These are phyloP conservation scores for Hygrocybe coccinea DNA, from an alignment of 768 basidiomycete genomes.

Conservation along the genomic window DNA sequence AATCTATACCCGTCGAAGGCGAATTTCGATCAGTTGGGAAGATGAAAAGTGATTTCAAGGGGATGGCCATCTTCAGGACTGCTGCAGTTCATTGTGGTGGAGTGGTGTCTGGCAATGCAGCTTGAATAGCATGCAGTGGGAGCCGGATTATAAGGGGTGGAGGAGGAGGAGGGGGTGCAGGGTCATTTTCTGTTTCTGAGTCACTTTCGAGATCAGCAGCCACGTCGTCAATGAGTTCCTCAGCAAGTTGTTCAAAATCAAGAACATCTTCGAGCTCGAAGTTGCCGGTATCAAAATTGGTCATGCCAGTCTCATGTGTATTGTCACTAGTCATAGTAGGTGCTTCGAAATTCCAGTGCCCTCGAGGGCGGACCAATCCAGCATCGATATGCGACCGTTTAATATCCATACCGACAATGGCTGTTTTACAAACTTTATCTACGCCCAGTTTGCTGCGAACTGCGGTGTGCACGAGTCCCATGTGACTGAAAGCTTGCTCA, in stretches of 20 bases:
- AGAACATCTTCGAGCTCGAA: neutral
- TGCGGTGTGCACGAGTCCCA: conserved; percentile 23
- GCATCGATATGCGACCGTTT: conserved; percentile 13
- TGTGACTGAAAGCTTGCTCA: conserved; percentile 25
- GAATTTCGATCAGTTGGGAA: conserved; percentile 5
- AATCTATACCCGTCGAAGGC: conserved; percentile 12
- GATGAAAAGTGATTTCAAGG: conserved; percentile 7
- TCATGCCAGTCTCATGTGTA: neutral
- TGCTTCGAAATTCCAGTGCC: conserved; percentile 6
- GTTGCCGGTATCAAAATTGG: neutral
- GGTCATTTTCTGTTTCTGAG: neutral
- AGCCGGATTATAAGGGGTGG: neutral
- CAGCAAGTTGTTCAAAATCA: neutral
- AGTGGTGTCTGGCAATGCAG: neutral
- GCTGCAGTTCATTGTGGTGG: neutral
- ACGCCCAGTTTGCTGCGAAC: conserved; percentile 8
- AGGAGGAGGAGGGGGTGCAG: neutral
- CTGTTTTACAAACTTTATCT: conserved; percentile 18
- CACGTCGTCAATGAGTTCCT: neutral
- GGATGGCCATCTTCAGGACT: conserved; percentile 1
- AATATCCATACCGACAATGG: conserved; percentile 19
- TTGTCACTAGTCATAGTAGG: neutral
- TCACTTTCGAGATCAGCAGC: neutral
- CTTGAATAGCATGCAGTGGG: neutral
- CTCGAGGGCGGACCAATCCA: conserved; percentile 8